Conservation (phyloP, 257 asterid species). For the Avicennia marina region DNA sequence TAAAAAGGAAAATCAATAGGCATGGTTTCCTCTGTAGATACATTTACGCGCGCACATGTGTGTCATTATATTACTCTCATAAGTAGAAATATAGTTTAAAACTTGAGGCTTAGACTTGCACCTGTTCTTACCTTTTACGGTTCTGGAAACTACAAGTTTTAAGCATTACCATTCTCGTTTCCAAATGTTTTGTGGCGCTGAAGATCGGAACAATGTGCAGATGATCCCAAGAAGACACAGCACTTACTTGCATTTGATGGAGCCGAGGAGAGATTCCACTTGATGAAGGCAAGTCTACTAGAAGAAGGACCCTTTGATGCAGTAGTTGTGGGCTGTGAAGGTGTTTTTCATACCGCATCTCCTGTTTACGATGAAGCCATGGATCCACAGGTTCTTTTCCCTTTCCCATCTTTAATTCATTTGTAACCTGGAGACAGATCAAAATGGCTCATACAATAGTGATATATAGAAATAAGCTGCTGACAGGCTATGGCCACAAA, state of each 20-base stretch:
- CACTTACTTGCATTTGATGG: no score
- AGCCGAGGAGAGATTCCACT: slow-evolving; percentile 79
- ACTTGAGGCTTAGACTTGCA: neutral
- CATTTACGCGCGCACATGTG: no score
- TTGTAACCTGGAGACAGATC: no score
- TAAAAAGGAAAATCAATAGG: neutral
- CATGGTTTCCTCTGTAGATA: neutral
- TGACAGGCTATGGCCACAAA: no score
- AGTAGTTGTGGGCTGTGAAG: slow-evolving; percentile 69
- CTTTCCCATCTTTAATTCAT: no score
- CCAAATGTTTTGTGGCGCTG: neutral
- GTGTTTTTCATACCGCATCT: slow-evolving; percentile 89
- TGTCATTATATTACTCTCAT: neutral
- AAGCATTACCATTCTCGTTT: neutral
- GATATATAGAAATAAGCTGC: no score
- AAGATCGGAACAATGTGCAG: neutral
- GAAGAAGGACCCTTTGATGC: slow-evolving; percentile 85
- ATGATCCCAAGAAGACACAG: no score
- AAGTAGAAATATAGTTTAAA: no score
- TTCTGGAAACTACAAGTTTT: neutral
- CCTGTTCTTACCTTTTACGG: neutral
- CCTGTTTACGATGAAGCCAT: slow-evolving; percentile 49
- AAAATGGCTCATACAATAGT: no score
- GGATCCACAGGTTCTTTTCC: slow-evolving; percentile 93
- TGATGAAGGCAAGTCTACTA: slow-evolving; percentile 62